Percentiles rank a stretch among this genome's conserved stretches.
Conservation (phyloP, 23 red algal species). For the Cyanidium caldarium region DNA sequence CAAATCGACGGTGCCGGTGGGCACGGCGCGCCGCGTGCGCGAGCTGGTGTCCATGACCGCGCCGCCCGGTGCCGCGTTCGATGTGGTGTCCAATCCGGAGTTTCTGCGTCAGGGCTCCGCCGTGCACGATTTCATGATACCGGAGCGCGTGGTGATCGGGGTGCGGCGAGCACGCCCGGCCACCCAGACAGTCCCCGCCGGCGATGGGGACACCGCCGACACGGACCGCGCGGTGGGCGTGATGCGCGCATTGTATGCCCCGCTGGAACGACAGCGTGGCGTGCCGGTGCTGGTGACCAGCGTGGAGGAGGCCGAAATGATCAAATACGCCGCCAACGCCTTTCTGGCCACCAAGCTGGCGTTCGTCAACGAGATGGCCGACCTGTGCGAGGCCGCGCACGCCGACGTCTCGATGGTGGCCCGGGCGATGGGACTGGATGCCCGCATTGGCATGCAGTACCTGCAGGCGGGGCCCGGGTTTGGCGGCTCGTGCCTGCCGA, state of each 20-base stretch:
- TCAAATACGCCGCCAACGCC: constrained; percentile 19
- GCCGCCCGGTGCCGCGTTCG: constrained; percentile 2
- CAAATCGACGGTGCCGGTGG: constrained; percentile 19
- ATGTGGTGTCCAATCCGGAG: constrained; percentile 17
- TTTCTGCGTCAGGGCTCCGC: constrained; percentile 19
- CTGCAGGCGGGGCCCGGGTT: constrained; percentile 21
- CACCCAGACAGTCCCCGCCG: background rate
- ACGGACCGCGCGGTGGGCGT: background rate
- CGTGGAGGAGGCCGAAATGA: constrained; percentile 14
- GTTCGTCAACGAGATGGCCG: constrained; percentile 19
- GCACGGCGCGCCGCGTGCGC: constrained; percentile 4
- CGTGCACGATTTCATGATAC: constrained; percentile 11
- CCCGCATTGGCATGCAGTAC: constrained; percentile 7
- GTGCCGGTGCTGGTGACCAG: constrained; percentile 7
- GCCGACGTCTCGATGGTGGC: constrained; percentile 2
- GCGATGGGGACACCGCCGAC: background rate
- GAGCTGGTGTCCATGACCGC: background rate
- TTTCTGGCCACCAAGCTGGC: constrained; percentile 15
- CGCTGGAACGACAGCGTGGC: background rate
- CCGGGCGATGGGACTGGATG: constrained; percentile 11
- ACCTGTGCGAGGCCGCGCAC: constrained; percentile 7
- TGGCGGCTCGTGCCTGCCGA: constrained; percentile 21
- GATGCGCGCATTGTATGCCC: constrained; percentile 8
- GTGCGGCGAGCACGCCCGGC: background rate
- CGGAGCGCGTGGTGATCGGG: constrained; percentile 14